A percentile compares a stretch with the other conserved stretches of the same genome.
Evolutionary conservation across 139 green algal genomes (phyloP).

Genomic region (Coccomyxa sp.): DNA sequence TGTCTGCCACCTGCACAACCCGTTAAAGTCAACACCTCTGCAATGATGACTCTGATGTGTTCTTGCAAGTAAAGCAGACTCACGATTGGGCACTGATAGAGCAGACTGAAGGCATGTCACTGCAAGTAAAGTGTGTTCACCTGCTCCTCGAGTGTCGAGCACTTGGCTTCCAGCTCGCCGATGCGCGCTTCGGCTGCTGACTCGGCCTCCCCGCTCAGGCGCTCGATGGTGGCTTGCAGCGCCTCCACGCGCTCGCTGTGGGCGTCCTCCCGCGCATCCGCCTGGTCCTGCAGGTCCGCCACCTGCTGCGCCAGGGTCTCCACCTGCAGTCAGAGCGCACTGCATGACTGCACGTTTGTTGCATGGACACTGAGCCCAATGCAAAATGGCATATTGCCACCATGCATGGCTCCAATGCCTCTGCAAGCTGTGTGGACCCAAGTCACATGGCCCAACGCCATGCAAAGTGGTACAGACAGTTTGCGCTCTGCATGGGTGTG

Average conservation of each 20-base stretch:
- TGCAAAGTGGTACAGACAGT: too few relatives aligned
- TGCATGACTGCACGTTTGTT: neutral
- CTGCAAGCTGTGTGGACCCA: too few relatives aligned
- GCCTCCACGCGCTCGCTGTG: constrained; percentile 5
- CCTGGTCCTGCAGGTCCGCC: constrained; percentile 6
- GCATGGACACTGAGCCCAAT: neutral
- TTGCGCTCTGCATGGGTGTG: too few relatives aligned
- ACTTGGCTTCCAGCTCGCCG: neutral
- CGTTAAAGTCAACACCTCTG: too few relatives aligned
- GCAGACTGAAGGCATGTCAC: neutral
- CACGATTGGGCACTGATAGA: too few relatives aligned
- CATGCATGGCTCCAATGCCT: too few relatives aligned
- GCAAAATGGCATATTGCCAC: too few relatives aligned
- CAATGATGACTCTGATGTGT: too few relatives aligned
- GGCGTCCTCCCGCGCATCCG: neutral
- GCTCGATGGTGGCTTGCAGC: constrained; percentile 5
- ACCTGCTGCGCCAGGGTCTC: constrained; percentile 5
- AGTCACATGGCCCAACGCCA: too few relatives aligned
- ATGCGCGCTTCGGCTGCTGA: neutral
- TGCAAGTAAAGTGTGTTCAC: neutral
- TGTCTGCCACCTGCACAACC: constrained; percentile 20
- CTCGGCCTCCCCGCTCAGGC: neutral
- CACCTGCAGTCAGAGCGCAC: neutral
- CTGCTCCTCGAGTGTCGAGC: neutral
- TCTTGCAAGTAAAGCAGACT: too few relatives aligned